These are phyloP conservation scores for Lactifluus volemus DNA, from an alignment of 768 basidiomycete genomes.

Conservation along the genomic window DNA sequence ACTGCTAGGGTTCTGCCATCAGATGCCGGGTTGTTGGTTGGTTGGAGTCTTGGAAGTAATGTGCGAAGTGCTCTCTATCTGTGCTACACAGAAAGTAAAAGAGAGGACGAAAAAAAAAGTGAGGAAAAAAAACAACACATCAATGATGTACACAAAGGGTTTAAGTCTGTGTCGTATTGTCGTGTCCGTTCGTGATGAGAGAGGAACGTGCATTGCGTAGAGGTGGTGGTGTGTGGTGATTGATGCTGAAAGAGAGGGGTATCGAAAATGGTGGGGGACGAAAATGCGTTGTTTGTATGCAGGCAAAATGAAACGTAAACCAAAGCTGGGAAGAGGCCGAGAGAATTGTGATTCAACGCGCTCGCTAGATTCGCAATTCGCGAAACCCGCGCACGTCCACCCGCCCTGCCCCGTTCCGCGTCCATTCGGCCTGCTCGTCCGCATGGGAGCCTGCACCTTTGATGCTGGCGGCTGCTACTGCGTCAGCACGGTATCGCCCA, in stretches of 20 bases:
- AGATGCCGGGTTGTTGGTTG: not conserved
- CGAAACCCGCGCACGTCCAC: slow-evolving; percentile 71
- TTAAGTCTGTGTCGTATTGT: slow-evolving; percentile 7
- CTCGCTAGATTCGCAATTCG: slow-evolving; percentile 57
- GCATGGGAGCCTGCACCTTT: slow-evolving; percentile 22
- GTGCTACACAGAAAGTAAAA: slow-evolving; percentile 4
- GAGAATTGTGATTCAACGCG: not conserved
- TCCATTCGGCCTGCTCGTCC: slow-evolving; percentile 44
- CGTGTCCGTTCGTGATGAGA: slow-evolving; percentile 3
- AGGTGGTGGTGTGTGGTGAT: not conserved
- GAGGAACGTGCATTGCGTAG: slow-evolving; percentile 3
- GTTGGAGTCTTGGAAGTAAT: not conserved
- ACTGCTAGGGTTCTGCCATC: slow-evolving; percentile 11
- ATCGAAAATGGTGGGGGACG: not conserved
- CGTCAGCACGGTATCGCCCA: slow-evolving; percentile 36
- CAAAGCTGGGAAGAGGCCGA: not conserved
- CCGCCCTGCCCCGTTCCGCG: slow-evolving; percentile 58
- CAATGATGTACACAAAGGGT: slow-evolving; percentile 12
- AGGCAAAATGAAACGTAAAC: not conserved
- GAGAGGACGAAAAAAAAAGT: not conserved
- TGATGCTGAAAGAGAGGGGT: not conserved
- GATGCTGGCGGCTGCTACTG: slow-evolving; percentile 21
- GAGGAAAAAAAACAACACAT: not conserved
- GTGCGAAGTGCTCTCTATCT: slow-evolving; percentile 9
- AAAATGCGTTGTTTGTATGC: slow-evolving; percentile 2